These are phyloP conservation scores for Ophiostoma sp. DNA, from an alignment of 2,329 filamentous ascomycete species.

Conservation along the genomic window DNA sequence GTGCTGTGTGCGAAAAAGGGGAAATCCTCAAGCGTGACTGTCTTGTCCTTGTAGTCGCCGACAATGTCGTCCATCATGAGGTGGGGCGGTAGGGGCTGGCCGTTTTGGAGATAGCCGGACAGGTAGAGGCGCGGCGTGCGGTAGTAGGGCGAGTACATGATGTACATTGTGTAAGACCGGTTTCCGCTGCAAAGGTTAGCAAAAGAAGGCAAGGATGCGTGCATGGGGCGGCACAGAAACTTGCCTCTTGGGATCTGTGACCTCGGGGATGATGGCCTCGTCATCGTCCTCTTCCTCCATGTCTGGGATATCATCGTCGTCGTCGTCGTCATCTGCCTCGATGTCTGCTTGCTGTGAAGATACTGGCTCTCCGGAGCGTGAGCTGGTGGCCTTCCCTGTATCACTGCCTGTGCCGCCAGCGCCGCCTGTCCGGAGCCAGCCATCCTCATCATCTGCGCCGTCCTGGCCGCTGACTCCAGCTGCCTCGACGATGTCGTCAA, in stretches of 20 bases:
- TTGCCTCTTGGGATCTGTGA: constrained; percentile 46
- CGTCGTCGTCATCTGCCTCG: constrained; percentile 67
- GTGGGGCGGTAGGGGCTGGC: constrained; percentile 46
- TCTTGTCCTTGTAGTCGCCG: constrained; percentile 58
- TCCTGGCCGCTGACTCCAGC: constrained; percentile 58
- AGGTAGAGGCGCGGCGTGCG: constrained; percentile 92
- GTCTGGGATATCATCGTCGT: constrained; percentile 83
- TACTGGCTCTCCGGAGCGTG: not conserved
- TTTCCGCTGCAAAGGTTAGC: constrained; percentile 53
- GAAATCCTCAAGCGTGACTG: constrained; percentile 95
- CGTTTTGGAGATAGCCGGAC: constrained; percentile 75
- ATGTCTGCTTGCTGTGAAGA: constrained; percentile 39
- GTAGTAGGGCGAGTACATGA: constrained; percentile 96
- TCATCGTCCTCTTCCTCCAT: constrained; percentile 99
- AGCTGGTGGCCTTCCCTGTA: not conserved
- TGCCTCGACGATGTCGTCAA: constrained; percentile 68
- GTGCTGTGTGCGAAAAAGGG: constrained; percentile 86
- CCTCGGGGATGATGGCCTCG: constrained; percentile 88
- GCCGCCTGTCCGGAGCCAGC: constrained; percentile 86
- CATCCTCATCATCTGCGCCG: constrained; percentile 64
- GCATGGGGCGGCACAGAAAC: not conserved
- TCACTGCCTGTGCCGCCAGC: not conserved
- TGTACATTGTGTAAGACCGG: constrained; percentile 96
- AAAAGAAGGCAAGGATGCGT: not conserved
- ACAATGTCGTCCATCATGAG: constrained; percentile 41